Conservation (phyloP, 1,139 yeast genomes). For the Entelexis sorbosivorans region DNA sequence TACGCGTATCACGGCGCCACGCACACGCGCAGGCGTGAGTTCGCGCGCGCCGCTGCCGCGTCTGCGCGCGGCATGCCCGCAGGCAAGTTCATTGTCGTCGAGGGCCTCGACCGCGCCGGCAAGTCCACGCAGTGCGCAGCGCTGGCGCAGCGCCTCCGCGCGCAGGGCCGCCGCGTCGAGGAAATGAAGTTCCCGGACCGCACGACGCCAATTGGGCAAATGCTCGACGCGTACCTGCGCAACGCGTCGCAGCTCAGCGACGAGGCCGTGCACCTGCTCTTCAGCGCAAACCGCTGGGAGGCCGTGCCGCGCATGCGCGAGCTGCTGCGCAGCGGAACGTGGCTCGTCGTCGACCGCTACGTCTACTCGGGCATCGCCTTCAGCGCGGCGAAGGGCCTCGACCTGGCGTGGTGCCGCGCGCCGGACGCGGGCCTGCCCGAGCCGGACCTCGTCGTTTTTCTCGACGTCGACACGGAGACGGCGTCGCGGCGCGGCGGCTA, state of each 20-base stretch:
- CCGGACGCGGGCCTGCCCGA: slow-evolving; percentile 80
- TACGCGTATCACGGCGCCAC: neutral
- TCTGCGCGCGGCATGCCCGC: slow-evolving; percentile 44
- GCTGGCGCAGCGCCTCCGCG: slow-evolving; percentile 35
- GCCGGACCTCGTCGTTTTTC: slow-evolving; percentile 75
- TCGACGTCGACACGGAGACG: slow-evolving; percentile 46
- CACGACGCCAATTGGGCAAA: slow-evolving; percentile 63
- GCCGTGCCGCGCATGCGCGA: slow-evolving; percentile 40
- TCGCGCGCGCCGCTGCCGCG: too few species aligned
- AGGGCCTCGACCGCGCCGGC: slow-evolving; percentile 92
- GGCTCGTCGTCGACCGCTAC: slow-evolving; percentile 71
- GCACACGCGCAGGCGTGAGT: too few species aligned
- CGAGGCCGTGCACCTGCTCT: slow-evolving; percentile 76
- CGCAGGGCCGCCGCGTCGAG: slow-evolving; percentile 31
- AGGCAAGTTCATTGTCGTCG: slow-evolving; percentile 68
- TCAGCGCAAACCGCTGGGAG: slow-evolving; percentile 96
- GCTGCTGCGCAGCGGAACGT: slow-evolving; percentile 42
- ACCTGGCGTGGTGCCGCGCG: slow-evolving; percentile 58
- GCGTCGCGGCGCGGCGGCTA: slow-evolving; percentile 61
- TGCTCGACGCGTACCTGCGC: slow-evolving; percentile 60
- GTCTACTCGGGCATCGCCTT: slow-evolving; percentile 91
- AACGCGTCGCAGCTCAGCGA: slow-evolving; percentile 34
- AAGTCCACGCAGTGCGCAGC: slow-evolving; percentile 74
- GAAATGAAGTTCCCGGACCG: slow-evolving; percentile 79
- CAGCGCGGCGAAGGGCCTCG: slow-evolving; percentile 72